phyloP scores from a whole-genome alignment of 441 rosid species.

The Biscutella laevigata region DNA sequence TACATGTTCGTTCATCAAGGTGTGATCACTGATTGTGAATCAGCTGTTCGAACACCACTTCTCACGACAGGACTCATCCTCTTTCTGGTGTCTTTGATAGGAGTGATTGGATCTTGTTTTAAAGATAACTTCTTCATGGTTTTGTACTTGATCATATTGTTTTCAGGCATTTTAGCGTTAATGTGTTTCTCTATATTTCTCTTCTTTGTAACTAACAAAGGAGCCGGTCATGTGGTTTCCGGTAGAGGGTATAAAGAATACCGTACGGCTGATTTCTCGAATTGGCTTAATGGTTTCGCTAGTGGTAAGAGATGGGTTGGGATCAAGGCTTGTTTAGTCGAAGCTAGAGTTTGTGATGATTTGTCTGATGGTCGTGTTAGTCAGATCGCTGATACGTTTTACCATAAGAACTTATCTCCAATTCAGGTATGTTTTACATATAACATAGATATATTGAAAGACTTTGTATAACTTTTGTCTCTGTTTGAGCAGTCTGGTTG shows the following conservation, averaged over 20 bases:
- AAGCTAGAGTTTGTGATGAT: conserved; percentile 27
- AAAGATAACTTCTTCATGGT: conserved; percentile 28
- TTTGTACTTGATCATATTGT: conserved; percentile 29
- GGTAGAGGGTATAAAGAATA: conserved; percentile 43
- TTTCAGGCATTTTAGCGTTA: conserved; percentile 33
- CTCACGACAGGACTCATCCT: conserved; percentile 32
- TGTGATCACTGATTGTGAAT: conserved; percentile 31
- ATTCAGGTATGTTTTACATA: conserved; percentile 24
- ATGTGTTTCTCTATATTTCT: conserved; percentile 28
- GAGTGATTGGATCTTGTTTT: conserved; percentile 40
- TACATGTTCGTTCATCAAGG: conserved; percentile 26
- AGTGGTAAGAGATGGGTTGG: conserved; percentile 34
- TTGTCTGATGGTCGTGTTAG: conserved; percentile 19
- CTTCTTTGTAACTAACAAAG: conserved; percentile 36
- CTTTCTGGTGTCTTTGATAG: conserved; percentile 33
- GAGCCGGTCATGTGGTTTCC: conserved; percentile 30
- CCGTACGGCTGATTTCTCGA: conserved; percentile 34
- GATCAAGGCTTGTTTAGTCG: conserved; percentile 33
- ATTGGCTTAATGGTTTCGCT: conserved; percentile 36
- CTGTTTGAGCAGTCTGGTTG: conserved; percentile 74
- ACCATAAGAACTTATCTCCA: conserved; percentile 25
- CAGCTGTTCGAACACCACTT: conserved; percentile 30
- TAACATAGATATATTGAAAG: too few relatives aligned
- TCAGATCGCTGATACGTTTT: conserved; percentile 24
- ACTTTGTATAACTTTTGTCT: too few relatives aligned